These are phyloP conservation scores for Picea abies DNA, from an alignment of 83 land plant species.

Conservation along the genomic window DNA sequence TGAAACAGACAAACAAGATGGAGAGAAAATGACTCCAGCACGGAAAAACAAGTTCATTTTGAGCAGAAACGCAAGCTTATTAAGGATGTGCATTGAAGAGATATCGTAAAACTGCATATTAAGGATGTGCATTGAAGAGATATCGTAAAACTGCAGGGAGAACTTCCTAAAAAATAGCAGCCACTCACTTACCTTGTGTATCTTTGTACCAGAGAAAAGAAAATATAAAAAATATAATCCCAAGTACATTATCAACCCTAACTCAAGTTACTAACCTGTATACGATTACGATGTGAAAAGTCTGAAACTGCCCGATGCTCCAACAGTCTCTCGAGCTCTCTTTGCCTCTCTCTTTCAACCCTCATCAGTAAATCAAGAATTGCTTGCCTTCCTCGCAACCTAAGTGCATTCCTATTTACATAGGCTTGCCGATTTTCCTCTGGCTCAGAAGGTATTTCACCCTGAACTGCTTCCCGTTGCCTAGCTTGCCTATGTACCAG, in stretches of 20 bases:
- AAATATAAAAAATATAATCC: neutral
- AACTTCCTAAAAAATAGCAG: too few species aligned
- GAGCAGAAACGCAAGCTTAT: neutral
- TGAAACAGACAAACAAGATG: neutral
- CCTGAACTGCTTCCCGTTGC: slow-evolving; percentile 14
- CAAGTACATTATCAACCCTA: too few species aligned
- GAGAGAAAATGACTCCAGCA: neutral
- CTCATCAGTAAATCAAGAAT: slow-evolving; percentile 77
- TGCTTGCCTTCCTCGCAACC: slow-evolving; percentile 80
- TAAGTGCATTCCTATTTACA: slow-evolving; percentile 52
- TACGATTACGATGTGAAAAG: slow-evolving; percentile 88
- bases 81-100: too few species aligned
- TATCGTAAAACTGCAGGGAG: too few species aligned
- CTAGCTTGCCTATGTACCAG: slow-evolving; percentile 20
- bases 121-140: too few species aligned
- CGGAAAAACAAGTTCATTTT: neutral
- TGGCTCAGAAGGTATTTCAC: slow-evolving; percentile 32
- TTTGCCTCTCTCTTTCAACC: slow-evolving; percentile 79
- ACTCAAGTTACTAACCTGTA: too few species aligned
- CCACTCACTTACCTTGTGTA: neutral
- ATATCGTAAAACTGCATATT: too few species aligned
- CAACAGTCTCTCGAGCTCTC: slow-evolving; percentile 77
- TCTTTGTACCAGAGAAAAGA: neutral
- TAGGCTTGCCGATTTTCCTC: slow-evolving; percentile 61
- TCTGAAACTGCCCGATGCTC: slow-evolving; percentile 91